Conservation (phyloP, 768 basidiomycete species). For the Ephemerocybe angulata region DNA sequence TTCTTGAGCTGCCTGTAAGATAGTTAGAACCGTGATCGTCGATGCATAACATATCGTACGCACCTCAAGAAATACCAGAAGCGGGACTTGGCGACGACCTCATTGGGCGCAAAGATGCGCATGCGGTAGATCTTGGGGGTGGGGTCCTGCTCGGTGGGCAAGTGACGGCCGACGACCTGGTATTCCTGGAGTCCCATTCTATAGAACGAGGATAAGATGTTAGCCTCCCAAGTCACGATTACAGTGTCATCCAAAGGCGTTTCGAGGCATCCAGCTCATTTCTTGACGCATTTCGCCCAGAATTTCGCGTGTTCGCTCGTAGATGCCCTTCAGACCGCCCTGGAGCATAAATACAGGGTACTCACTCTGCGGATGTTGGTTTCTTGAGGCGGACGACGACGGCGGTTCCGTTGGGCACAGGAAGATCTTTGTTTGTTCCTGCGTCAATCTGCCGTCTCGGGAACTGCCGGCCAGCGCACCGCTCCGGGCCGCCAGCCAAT, state of each 20-base stretch:
- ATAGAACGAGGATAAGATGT: constrained; percentile 1
- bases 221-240: constrained; percentile 6
- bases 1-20: constrained; percentile 83
- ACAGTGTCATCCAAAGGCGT: neutral
- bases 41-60: constrained; percentile 17
- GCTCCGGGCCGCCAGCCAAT: no score
- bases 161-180: constrained; percentile 96
- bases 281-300: neutral
- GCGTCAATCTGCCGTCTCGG: neutral
- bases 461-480: neutral
- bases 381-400: constrained; percentile 2
- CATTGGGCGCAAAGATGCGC: constrained; percentile 99
- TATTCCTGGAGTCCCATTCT: constrained; percentile 86
- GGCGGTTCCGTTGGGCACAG: neutral
- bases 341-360: neutral
- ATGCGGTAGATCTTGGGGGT: constrained; percentile 99
- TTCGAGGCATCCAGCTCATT: constrained; percentile 1
- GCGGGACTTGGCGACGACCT: constrained; percentile 97
- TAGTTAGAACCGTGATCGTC: neutral
- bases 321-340: neutral
- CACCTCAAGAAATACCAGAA: constrained; percentile 99
- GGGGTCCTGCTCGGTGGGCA: constrained; percentile 90
- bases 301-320: neutral
- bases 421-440: neutral
- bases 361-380: constrained; percentile 4